These are phyloP conservation scores for Candolleomyces efflorescens DNA, from an alignment of 768 basidiomycete species.

Conservation along the genomic window DNA sequence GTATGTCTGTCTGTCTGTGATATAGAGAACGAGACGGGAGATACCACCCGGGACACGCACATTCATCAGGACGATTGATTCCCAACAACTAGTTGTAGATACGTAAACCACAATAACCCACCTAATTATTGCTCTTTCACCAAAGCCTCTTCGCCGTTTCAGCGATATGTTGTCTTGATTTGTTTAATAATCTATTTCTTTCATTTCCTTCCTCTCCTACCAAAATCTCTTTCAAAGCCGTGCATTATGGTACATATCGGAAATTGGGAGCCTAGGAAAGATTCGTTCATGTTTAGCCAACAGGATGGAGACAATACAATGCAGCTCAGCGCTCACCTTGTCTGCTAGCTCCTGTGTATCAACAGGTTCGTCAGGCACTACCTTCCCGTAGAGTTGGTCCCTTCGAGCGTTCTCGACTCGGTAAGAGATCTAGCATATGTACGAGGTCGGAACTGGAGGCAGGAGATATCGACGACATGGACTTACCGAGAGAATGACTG, in stretches of 20 bases:
- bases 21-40: too few relatives aligned
- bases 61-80: background rate
- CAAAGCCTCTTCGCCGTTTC: too few relatives aligned
- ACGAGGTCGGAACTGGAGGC: background rate
- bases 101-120: background rate
- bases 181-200: too few relatives aligned
- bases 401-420: conserved; percentile 56
- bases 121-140: too few relatives aligned
- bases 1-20: background rate
- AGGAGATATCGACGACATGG: background rate
- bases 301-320: too few relatives aligned
- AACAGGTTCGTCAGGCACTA: conserved; percentile 41
- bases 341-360: conserved; percentile 66
- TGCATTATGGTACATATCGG: conserved; percentile 44
- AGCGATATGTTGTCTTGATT: too few relatives aligned
- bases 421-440: conserved; percentile 50
- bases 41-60: too few relatives aligned
- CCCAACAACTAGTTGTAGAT: background rate
- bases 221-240: background rate
- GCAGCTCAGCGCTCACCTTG: conserved; percentile 39
- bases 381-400: conserved; percentile 49
- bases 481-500: conserved; percentile 47
- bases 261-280: conserved; percentile 50
- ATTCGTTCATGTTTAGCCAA: background rate
- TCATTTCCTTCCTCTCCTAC: too few relatives aligned